Evolutionary conservation across 73 alveolate genomes (phyloP).

Genomic region (Breviolum minutum): DNA sequence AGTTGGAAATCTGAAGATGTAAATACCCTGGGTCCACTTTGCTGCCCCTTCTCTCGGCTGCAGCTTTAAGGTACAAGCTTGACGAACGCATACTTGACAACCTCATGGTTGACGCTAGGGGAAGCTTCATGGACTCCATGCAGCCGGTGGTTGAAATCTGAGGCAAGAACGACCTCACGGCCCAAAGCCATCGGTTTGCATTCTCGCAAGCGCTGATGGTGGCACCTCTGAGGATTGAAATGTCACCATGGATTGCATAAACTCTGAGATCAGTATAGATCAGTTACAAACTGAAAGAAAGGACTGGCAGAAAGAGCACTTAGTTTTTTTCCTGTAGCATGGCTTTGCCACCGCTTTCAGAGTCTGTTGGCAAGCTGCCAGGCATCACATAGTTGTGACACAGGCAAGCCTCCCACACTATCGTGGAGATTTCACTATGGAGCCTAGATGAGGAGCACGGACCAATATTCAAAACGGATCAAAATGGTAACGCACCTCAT

Average conservation of each 20-base stretch:
- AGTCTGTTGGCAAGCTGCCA: neutral
- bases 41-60: neutral
- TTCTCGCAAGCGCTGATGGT: conserved; percentile 54
- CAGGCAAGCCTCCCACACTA: too few species aligned
- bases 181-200: conserved; percentile 63
- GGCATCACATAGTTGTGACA: too few species aligned
- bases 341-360: conserved; percentile 35
- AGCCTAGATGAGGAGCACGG: too few species aligned
- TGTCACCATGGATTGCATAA: neutral
- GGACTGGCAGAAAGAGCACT: neutral
- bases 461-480: too few species aligned
- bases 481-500: too few species aligned
- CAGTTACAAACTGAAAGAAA: neutral
- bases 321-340: neutral
- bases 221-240: neutral
- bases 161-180: neutral
- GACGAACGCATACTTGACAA: neutral
- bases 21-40: neutral
- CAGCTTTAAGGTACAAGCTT: neutral
- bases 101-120: neutral
- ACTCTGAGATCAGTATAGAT: neutral
- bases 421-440: too few species aligned
- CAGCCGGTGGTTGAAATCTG: neutral
- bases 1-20: neutral
- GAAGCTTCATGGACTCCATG: neutral